phyloP scores from a whole-genome alignment of 2,329 filamentous ascomycete genomes.

The Rhexocercosporidium sp. region DNA sequence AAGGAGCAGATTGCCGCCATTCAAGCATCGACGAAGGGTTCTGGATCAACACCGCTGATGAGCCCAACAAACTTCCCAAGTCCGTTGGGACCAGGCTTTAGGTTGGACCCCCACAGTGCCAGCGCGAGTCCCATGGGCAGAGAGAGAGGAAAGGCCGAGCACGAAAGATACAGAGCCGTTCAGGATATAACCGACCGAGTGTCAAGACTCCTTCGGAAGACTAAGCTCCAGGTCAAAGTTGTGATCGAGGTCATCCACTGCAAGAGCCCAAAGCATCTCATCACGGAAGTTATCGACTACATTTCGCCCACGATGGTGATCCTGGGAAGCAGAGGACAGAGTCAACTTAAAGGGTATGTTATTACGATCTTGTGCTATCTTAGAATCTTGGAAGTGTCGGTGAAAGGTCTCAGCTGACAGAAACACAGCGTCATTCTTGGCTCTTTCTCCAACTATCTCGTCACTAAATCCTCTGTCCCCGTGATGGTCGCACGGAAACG shows the following conservation, averaged over 20 bases:
- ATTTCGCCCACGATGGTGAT: conserved; percentile 92
- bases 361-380: conserved; percentile 22
- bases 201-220: conserved; percentile 86
- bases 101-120: conserved; percentile 32
- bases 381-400: neutral
- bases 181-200: conserved; percentile 84
- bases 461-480: conserved; percentile 94
- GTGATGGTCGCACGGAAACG: conserved; percentile 98
- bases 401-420: conserved; percentile 13
- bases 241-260: conserved; percentile 97
- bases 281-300: conserved; percentile 95
- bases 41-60: conserved; percentile 36
- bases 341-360: conserved; percentile 86
- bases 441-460: conserved; percentile 96
- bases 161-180: conserved; percentile 81
- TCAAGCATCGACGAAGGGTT: conserved; percentile 54
- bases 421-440: conserved; percentile 80
- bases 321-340: conserved; percentile 87
- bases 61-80: conserved; percentile 27
- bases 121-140: conserved; percentile 45
- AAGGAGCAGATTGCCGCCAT: conserved; percentile 78
- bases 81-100: conserved; percentile 32
- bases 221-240: conserved; percentile 87
- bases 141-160: conserved; percentile 67
- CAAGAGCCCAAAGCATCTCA: conserved; percentile 95